Base-by-base conservation (phyloP, 139 green algal genomes). In the Coccomyxa sp. region DNA sequence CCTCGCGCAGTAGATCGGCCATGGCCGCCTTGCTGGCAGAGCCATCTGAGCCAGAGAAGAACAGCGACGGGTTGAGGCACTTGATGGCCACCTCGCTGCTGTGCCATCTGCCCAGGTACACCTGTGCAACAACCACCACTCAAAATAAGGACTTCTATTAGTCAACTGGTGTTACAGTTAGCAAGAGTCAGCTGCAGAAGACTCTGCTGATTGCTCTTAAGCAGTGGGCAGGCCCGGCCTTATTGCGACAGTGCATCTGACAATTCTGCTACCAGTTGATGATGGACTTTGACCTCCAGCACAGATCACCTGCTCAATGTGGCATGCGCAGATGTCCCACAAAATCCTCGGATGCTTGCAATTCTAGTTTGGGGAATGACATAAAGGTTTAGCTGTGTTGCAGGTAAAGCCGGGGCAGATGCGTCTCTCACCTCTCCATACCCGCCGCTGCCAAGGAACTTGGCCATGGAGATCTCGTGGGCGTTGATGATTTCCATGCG, bases 21-120 rank as follows among this genome's bases (percentile, higher is more conserved):
- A 94, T 88, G 79, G 89, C 91, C 58, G 79, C 82, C 7, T 89
- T 79, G 84, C 92, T 90, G 0, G 25, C 68, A 28, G 63, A 28
- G 79, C 51, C 14, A 12, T 82, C 79, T 1, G 30, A 51, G 27
- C 27, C 60, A 1, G 38, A 57, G 60, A 58, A 84, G 85, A 95
- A 90, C 60, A 96, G 89, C 9, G 79, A 85, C 12, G 92, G 92
- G 86, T 91, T 95, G 38, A 96, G 87, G 85, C 91, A 94, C 88
- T 96, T 96, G 59, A 95, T 89, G 3, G 91, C 88, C 59, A 90
- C 91, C 21, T 96, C 93, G 63, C 82, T 89, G 66, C 74, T 85
- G 81, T 93, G 90, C 92, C 93, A 96, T 77, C 85, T 89, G 76
- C 80, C 82, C 66, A 89, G 45, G 74, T 89, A 86, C 25, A 87